Evolutionary conservation across 116 monocot genomes (phyloP), one percentile per base, ranked within the genome.

Genomic region (Phalaenopsis hybrid): DNA sequence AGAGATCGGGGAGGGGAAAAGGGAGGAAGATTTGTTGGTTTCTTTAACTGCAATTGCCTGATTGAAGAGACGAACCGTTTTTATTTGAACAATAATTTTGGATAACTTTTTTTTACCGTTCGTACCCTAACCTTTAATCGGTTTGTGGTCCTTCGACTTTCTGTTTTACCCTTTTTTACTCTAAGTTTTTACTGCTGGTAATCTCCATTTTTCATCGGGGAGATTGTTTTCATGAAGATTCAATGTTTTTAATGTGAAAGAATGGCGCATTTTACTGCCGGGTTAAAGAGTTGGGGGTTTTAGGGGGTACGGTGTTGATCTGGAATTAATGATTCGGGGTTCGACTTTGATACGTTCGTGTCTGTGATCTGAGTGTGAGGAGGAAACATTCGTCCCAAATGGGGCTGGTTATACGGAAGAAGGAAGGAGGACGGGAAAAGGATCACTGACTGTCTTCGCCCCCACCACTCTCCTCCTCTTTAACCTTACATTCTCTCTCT

Each of bases 381-480:
- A 75, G 45, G 75, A 15, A 45, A 8, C 16, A 55, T 55, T 55
- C 17, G 45, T 17, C 45, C 5, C 8, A 45, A 45, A 75, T 75
- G 20, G 44, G 75, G 45, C 75, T 75, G 6, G 72, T 75, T 75
- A 45, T 31, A 45, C 44, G 46, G 43, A 45, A 72, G 44, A 75
- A 45, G 45, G 44, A n/a, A 74, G 45, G 45, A 45, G 44, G 45
- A 45, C 44, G 44, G 28, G 16, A n/a, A n/a, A 55, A 3, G 55
- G 55, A 55, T 16, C 55, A 55, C 55, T 13, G 48, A 16, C 46
- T 21, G 46, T 44, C 45, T 75, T 45, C 44, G 75, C 75, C 75
- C 41, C 75, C 75, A 75, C 75, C 48, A 48, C 20, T 75, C 46
- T 6, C 75, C 75, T 67, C 28, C 28, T 67, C 67, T 67, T 67